These are phyloP conservation scores for Cutaneotrichosporon sp. DNA, from an alignment of 1,284 basidiomycete genomes.

Conservation along the genomic window DNA sequence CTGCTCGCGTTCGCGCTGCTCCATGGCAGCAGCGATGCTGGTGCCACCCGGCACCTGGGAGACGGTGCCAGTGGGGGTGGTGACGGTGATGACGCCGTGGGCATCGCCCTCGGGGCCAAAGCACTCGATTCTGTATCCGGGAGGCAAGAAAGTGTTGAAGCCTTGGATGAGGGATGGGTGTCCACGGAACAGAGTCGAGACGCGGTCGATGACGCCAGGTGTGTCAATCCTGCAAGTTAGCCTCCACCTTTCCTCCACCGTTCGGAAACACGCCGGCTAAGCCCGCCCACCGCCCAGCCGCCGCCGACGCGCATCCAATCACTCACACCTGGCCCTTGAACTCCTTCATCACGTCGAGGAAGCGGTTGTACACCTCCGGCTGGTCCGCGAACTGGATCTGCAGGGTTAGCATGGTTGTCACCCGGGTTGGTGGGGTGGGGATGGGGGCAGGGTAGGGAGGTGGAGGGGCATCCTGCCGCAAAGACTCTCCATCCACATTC, in stretches of 20 bases:
- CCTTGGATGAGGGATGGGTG: conserved; percentile 94
- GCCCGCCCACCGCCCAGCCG: background rate
- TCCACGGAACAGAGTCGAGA: conserved; percentile 91
- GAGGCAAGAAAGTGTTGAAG: conserved; percentile 98
- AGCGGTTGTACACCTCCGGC: conserved; percentile 96
- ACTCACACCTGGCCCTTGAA: conserved; percentile 92
- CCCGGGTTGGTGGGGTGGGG: background rate
- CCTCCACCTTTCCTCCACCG: background rate
- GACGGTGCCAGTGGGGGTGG: conserved; percentile 84
- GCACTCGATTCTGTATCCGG: conserved; percentile 95
- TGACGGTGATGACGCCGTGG: conserved; percentile 86
- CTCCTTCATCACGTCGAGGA: conserved; percentile 99
- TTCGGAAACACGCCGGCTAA: background rate
- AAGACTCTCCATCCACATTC: too few species aligned
- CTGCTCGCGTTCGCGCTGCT: conserved; percentile 35
- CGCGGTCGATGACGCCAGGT: conserved; percentile 95
- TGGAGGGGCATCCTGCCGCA: conserved; percentile 5
- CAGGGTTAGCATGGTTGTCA: conserved; percentile 1
- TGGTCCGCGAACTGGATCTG: conserved; percentile 80
- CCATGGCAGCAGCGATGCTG: conserved; percentile 47
- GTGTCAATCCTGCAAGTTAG: conserved; percentile 80
- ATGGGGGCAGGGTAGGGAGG: background rate
- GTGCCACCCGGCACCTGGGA: conserved; percentile 58
- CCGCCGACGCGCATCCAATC: background rate
- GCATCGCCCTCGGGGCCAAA: conserved; percentile 57